Evolutionary conservation across 495 filamentous ascomycete genomes (phyloP), one percentile per base, ranked within the genome.

Genomic region (Podospora bellae-mahoneyi): DNA sequence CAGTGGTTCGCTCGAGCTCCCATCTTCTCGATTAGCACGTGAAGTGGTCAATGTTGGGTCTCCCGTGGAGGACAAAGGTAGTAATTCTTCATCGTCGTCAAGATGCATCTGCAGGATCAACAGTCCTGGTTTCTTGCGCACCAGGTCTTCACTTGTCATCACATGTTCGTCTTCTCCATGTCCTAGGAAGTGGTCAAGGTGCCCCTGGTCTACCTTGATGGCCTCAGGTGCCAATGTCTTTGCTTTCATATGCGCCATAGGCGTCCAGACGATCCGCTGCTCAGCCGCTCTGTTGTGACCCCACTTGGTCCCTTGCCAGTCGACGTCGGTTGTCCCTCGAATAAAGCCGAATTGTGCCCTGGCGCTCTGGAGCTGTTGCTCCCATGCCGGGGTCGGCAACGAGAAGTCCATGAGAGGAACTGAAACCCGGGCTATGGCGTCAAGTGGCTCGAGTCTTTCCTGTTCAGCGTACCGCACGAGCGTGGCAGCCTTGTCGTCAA

Each of bases 331-430:
- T 28, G 66, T 75, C 65, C 60, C 71, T 13, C 23, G 72, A 64
- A 77, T 81, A 73, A 73, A 79, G 28, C 54, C 48, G 13, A 82
- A 72, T 64, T 80, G 75, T 15, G 20, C 70, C 10, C 23, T 34
- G 28, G 74, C 13, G 56, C 74, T 66, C 60, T 60, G 70, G 6
- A 72, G 53, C 2, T 72, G 66, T n/a, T 65, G 27, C 39, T 81
- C 79, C 88, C 89, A 91, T 2, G 86, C 87, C 10, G 85, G 78
- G 4, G 71, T 72, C 5, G 85, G 84, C 23, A 85, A 73, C 0
- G 84, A 85, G 66, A 90, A 87, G 62, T 91, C 88, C 78, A 90
- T 78, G 2, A 82, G 64, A 0, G 88, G 89, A 20, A 91, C 81
- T 28, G 80, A 69, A 19, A 90, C 76, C 64, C 90, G 81, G 34